Conservation (phyloP, 2,329 filamentous ascomycete species). For the Torrubiella hemipterigena region DNA sequence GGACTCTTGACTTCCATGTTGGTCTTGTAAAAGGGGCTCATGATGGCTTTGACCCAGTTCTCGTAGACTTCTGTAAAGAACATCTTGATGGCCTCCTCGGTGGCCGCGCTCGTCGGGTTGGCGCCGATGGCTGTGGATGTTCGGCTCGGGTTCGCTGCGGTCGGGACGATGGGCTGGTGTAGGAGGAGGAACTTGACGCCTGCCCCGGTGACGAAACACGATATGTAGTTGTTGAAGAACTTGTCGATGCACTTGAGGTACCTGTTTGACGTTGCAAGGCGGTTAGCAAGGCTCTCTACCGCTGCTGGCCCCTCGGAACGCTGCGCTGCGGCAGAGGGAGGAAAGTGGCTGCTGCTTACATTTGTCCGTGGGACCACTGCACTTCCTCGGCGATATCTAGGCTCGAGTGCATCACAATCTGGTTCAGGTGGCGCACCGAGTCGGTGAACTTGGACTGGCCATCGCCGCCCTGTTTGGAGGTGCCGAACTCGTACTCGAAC, state of each 20-base stretch:
- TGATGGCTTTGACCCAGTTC: constrained; percentile 89
- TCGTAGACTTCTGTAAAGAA: constrained; percentile 97
- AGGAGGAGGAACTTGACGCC: constrained; percentile 92
- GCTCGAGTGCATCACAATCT: constrained; percentile 91
- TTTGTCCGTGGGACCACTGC: constrained; percentile 78
- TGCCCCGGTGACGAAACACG: constrained; percentile 83
- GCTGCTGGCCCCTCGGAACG: too few species aligned
- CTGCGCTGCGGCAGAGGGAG: too few species aligned
- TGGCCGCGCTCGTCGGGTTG: constrained; percentile 80
- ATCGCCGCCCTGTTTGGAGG: constrained; percentile 90
- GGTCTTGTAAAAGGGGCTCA: constrained; percentile 89
- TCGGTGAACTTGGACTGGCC: constrained; percentile 81
- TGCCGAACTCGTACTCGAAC: constrained; percentile 95
- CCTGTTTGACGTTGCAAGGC: constrained; percentile 35
- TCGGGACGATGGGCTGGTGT: constrained; percentile 57
- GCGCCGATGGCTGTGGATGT: constrained; percentile 62
- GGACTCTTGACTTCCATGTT: constrained; percentile 81
- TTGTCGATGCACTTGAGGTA: constrained; percentile 95
- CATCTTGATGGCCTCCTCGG: constrained; percentile 88
- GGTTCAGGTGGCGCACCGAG: constrained; percentile 85
- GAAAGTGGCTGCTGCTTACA: constrained; percentile 41
- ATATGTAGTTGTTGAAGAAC: constrained; percentile 92
- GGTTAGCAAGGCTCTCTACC: too few species aligned
- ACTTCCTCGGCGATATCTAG: constrained; percentile 93
- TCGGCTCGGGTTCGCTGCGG: constrained; percentile 29